Conservation (phyloP, 225 moss, liverwort and hornwort species). For the Anthoceros angustus region DNA sequence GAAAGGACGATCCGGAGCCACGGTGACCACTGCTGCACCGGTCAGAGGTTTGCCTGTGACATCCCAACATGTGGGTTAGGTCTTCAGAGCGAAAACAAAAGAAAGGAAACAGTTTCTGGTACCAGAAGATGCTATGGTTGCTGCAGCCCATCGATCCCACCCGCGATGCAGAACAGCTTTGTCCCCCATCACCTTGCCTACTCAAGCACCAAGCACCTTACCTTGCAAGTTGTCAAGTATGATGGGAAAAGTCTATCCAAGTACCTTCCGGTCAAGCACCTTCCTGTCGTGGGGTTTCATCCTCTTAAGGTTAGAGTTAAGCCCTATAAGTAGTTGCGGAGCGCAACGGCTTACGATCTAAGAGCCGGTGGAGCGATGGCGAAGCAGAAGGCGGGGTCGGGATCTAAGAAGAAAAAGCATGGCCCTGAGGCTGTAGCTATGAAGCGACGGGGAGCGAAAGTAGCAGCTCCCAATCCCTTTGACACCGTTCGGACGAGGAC, state of each 20-base stretch:
- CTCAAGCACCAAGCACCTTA: no score
- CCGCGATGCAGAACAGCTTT: background rate
- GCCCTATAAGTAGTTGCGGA: no score
- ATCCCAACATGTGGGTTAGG: no score
- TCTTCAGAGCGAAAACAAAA: background rate
- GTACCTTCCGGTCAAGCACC: no score
- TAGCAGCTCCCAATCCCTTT: slow-evolving; percentile 41
- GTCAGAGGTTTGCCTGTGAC: background rate
- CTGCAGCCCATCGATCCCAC: background rate
- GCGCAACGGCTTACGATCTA: no score
- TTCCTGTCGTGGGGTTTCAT: no score
- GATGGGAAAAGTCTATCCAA: no score
- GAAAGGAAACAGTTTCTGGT: background rate
- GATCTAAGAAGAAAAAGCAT: background rate
- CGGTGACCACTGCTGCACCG: background rate
- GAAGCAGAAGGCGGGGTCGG: background rate
- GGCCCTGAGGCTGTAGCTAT: background rate
- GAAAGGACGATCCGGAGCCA: background rate
- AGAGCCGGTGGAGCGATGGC: no score
- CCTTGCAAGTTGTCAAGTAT: no score
- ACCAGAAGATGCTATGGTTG: background rate
- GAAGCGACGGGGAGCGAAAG: background rate
- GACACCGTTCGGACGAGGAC: slow-evolving; percentile 78
- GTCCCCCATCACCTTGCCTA: slow-evolving; percentile 1
- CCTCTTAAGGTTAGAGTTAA: no score